Base-by-base conservation (phyloP, 2,329 filamentous ascomycete species). In the Fusarium sp. region DNA sequence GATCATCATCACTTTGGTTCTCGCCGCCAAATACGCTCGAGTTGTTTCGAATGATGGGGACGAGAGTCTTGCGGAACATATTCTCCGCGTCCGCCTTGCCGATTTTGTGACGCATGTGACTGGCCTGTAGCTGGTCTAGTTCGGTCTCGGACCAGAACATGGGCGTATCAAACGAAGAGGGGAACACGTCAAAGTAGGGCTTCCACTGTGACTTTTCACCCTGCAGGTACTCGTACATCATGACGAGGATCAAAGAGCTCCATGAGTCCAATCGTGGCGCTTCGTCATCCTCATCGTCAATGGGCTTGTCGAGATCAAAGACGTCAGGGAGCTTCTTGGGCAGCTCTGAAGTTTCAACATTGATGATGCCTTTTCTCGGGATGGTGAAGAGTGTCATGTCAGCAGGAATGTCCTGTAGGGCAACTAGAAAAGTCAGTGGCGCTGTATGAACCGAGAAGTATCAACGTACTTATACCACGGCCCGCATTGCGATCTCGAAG, bases 101-200 rank as follows among this genome's bases (percentile, higher is more conserved):
- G 73, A 98, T 93, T 81, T 95, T 96, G 71, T 88, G 84, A 4
- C 92, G 81, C n/a, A 97, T 90, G 1, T 94, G 90, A 79, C 94
- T 95, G 20, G 92, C 93, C 83, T 96, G 92, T 10, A 98, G 88
- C 77, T 92, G 87, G 1, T 85, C 83, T 4, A 98, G 86, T 81
- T 98, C 95, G 1, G 86, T 84, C 1, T 88, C 85, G 2, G 89
- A 86, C 95, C 95, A 98, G 84, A 95, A 98, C 93, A 98, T 98
- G 74, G 96, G 88, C 3, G 94, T 97, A 81, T 97, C 90, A 79
- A 98, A 98, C 1, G 84, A 79, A 6, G 80, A 76, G 1, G 95
- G 95, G 6, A 98, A 87, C 22, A 97, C 86, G 67, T 91, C 88
- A 75, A 97, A 91, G 82, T 98, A 98, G 0, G 91, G 87, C 73